Evolutionary conservation across 2,329 filamentous ascomycete genomes (phyloP).

Genomic region (Microsporum ferrugineum): DNA sequence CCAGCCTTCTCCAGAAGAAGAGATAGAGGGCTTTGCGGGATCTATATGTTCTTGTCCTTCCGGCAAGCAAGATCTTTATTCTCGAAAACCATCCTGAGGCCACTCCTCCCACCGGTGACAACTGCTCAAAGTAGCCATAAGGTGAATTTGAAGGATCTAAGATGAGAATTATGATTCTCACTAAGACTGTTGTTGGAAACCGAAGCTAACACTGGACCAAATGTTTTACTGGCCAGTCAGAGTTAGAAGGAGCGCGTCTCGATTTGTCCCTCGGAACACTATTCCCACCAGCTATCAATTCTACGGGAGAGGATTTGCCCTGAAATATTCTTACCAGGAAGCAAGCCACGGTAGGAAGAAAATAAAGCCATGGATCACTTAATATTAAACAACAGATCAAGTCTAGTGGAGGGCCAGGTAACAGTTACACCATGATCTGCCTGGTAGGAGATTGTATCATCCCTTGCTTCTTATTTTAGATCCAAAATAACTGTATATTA

Average conservation of each 20-base stretch:
- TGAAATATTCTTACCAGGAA: neutral
- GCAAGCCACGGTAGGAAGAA: neutral
- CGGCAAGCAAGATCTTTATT: neutral
- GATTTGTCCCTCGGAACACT: no score
- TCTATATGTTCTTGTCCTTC: neutral
- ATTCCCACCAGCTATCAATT: neutral
- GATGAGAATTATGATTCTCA: neutral
- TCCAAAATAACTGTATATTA: no score
- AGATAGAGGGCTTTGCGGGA: constrained; percentile 17
- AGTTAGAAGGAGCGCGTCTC: neutral
- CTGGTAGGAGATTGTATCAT: neutral
- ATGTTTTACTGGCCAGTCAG: neutral
- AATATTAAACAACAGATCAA: neutral
- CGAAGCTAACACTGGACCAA: neutral
- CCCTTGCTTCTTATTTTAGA: neutral
- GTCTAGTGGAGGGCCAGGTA: neutral
- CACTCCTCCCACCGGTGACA: neutral
- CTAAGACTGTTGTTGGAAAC: neutral
- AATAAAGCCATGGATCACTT: neutral
- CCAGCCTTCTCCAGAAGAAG: constrained; percentile 31
- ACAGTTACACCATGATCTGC: neutral
- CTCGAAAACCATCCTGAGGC: neutral
- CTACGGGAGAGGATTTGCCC: neutral
- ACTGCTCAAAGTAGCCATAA: neutral
- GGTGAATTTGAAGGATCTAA: neutral